Evolutionary conservation across 1,284 basidiomycete species (phyloP).

Genomic region (Sanghuangporus sanghuang): DNA sequence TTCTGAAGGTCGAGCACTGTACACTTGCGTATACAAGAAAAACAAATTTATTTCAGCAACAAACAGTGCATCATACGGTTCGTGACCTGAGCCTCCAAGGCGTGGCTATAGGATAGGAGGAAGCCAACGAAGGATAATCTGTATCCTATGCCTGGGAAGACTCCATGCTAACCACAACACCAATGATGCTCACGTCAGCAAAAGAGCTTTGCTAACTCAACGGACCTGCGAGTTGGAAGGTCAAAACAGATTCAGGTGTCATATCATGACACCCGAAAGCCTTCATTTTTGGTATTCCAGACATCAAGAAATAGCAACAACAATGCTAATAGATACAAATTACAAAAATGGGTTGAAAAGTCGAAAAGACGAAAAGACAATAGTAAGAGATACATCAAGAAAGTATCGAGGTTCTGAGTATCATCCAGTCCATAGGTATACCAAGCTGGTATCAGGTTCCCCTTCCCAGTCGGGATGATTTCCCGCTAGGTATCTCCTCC

Average conservation of each 20-base stretch:
- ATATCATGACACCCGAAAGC: neutral
- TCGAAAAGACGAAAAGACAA: neutral
- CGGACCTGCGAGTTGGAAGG: too few relatives aligned
- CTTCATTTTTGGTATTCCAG: neutral
- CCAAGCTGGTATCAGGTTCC: neutral
- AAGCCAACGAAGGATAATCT: neutral
- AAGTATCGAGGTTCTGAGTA: too few relatives aligned
- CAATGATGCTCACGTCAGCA: neutral
- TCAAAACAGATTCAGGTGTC: too few relatives aligned
- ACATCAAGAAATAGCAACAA: neutral
- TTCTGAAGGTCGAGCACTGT: too few relatives aligned
- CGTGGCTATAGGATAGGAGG: neutral
- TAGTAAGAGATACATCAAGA: neutral
- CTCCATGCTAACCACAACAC: constrained; percentile 14
- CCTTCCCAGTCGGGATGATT: neutral
- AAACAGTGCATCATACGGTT: constrained; percentile 6
- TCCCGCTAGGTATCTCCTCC: neutral
- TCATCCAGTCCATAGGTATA: neutral
- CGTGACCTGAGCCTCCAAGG: neutral
- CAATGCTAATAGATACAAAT: neutral
- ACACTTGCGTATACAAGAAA: neutral
- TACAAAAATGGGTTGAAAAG: too few relatives aligned
- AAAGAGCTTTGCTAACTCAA: neutral
- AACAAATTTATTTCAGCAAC: neutral
- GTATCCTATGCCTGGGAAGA: constrained; percentile 3